phyloP scores from a whole-genome alignment of 306 rosid species.

The Gillenia trifoliata region DNA sequence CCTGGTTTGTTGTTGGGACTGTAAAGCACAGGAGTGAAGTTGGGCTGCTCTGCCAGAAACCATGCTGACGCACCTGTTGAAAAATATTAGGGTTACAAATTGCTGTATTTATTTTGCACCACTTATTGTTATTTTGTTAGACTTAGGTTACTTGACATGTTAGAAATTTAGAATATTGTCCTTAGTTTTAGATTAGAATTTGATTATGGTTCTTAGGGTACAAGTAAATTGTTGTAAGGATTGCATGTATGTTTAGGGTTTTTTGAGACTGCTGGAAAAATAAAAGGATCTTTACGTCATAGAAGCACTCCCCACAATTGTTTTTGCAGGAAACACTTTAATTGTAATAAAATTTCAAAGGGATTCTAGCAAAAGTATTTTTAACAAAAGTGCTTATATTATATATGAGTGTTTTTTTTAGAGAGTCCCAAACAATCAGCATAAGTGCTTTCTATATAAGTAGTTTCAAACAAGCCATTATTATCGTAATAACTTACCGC shows the following conservation, averaged over 20 bases:
- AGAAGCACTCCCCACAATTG: not conserved
- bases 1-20: conserved; percentile 18
- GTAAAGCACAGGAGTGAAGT: conserved; percentile 48
- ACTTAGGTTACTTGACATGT: not conserved
- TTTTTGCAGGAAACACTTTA: not conserved
- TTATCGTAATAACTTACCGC: not conserved
- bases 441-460: not conserved
- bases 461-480: not conserved
- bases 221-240: not conserved
- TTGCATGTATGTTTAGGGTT: not conserved
- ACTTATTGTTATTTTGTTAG: not conserved
- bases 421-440: too few relatives aligned
- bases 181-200: not conserved
- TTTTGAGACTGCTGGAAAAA: not conserved
- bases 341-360: too few relatives aligned
- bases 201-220: not conserved
- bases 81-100: not conserved
- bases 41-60: conserved; percentile 67
- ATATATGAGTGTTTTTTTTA: too few relatives aligned
- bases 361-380: not conserved
- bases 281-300: not conserved
- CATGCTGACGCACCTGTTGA: conserved; percentile 42
- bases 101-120: not conserved
- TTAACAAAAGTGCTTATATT: too few relatives aligned
- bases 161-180: not conserved